Percentiles rank a stretch among this genome's conserved stretches.
Conservation (phyloP, 108 stramenopile species). For the Cylindrotheca closterium region DNA sequence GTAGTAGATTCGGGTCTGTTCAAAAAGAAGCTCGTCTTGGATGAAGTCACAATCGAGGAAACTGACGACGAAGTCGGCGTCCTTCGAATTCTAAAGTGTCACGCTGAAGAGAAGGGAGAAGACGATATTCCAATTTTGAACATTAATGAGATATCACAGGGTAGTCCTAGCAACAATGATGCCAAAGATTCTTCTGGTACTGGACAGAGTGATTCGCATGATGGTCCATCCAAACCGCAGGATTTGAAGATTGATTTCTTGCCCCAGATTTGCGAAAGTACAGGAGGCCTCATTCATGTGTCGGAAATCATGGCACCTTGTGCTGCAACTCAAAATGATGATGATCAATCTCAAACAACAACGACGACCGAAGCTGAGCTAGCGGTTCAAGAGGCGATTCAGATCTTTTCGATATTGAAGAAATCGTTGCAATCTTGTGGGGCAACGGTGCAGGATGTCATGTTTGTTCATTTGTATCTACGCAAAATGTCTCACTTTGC, state of each 20-base stretch:
- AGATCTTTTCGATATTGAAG: conserved; percentile 47
- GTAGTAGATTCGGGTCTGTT: conserved; percentile 89
- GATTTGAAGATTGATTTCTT: conserved; percentile 1
- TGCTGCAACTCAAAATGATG: conserved; percentile 15
- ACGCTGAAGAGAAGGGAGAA: conserved; percentile 68
- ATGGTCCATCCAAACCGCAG: too few relatives aligned
- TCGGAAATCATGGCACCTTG: conserved; percentile 66
- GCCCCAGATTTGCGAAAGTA: conserved; percentile 49
- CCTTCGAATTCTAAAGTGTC: conserved; percentile 71
- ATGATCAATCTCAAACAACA: not conserved
- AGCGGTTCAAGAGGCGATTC: conserved; percentile 56
- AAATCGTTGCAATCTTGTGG: conserved; percentile 34
- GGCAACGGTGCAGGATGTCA: conserved; percentile 71
- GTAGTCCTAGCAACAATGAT: too few relatives aligned
- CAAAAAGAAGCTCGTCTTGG: conserved; percentile 79
- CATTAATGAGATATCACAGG: conserved; percentile 1
- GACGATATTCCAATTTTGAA: conserved; percentile 19
- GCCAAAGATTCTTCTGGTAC: too few relatives aligned
- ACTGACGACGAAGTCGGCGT: conserved; percentile 84
- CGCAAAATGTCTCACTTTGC: conserved; percentile 89
- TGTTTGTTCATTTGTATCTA: conserved; percentile 93
- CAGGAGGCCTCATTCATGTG: conserved; percentile 70
- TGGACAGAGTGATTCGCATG: too few relatives aligned
- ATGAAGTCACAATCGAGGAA: conserved; percentile 68
- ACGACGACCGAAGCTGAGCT: conserved; percentile 44